Base-by-base conservation (phyloP, 2,329 filamentous ascomycete species). In the Elsinoe fawcettii region DNA sequence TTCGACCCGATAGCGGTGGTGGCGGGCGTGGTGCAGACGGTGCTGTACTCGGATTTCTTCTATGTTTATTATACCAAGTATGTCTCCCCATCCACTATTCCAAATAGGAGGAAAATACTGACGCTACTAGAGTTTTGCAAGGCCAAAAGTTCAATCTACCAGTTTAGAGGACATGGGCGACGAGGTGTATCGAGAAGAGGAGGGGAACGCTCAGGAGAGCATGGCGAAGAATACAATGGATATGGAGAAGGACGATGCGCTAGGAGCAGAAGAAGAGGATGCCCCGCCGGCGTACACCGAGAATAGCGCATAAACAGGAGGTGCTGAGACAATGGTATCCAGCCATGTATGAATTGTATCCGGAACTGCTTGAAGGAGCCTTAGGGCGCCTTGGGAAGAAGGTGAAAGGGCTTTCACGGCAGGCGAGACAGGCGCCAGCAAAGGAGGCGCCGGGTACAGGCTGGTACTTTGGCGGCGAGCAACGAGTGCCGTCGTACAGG, bases 21-120 rank as follows among this genome's bases (percentile, higher is more conserved):
- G 61, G 93, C 95, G 2, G 93, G 93, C 11, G 80, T 97, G 57
- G 76, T 97, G 62, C 93, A 99, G 79, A 99, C 93, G 0, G 75
- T 99, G 51, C 79, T 99, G 59, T 99, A 99, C 77, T 95, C 90
- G 62, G 93, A 99, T 76, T 99, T 99, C 78, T 99, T 99, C 82
- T 99, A 91, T 80, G 92, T 99, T 68, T 99, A 99, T 78, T 99
- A 96, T 76, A 96, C 87, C 60, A 97, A 96, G 84, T 86, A 70
- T 72, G 80, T 74, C 5, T 79, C 96, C 16, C 44, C 46, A 3
- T n/a, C n/a, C 30, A 20, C 11, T 37, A 22, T 18, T 32, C 7
- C n/a, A n/a, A n/a, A n/a, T n/a, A 22, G 30, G 51, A 23, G 9
- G 46, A 43, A 7, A 22, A 34, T 34, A 14, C 36, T 61, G 39